Base-by-base conservation (phyloP, 2,329 filamentous ascomycete genomes). In the Fusarium sp. region DNA sequence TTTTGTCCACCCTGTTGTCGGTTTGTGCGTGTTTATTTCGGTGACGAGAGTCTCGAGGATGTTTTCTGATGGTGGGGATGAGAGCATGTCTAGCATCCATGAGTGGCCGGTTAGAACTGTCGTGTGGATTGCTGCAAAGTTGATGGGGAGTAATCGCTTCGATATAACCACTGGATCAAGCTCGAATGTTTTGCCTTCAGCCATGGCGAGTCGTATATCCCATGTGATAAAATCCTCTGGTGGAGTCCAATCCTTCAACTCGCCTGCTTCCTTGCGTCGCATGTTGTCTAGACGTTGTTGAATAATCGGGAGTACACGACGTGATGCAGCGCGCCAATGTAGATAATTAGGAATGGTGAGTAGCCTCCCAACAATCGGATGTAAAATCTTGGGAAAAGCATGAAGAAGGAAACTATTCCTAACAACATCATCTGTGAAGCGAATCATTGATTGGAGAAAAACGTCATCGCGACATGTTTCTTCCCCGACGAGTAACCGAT, bases 81-180 rank as follows among this genome's bases (percentile, higher is more conserved):
- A 78, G 38, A 88, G 78, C 8, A 89, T 76, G 66, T 89, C 87
- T 11, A 89, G 75, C 61, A 89, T 74, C 35, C 85, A 80, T 37
- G 84, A 84, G 54, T 86, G 85, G 4, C 85, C 84, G 0, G 88
- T 89, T 14, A 90, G 74, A 8, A 86, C 84, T 0, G 89, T 90
- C 2, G 89, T 91, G 79, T 91, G 89, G 30, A 90, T 89, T 20
- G 88, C 86, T 4, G 88, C 89, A 68, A 91, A 90, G 76, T 90
- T 87, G 50, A 91, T 81, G 0, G 88, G 87, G 38, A 91, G 80
- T 6, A 91, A 79, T 15, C 87, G 83, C 69, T 87, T 85, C 2
- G 87, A 86, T 17, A 91, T 85, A 47, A 84, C 83, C 4, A 81
- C 76, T 0, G 88, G 84, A 27, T 86, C 80, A 25, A 89, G 82